Evolutionary conservation across 2,329 filamentous ascomycete species (phyloP), one percentile per base, ranked within the genome.

Genomic region (Nemania sp.): DNA sequence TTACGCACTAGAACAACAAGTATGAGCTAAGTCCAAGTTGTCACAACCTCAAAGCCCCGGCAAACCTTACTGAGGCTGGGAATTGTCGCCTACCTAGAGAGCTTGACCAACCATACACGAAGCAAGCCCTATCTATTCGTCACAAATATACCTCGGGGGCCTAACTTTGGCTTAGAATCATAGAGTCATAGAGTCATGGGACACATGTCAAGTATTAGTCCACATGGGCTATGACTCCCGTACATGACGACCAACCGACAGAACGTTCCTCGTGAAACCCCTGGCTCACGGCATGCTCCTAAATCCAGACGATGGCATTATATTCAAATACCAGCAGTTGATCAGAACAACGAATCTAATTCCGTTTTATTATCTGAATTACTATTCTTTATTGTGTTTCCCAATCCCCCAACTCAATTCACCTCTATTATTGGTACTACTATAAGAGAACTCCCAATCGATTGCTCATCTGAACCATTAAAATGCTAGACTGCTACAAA

Each of bases 31-130:
- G 15, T 51, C 24, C 38, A 47, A 41, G 18, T 7, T n/a, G 26
- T 29, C 26, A 41, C 51, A 52, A 13, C 27, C 22, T 60, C 52
- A 58, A 18, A 32, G 26, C 27, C 29, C 20, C 24, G n/a, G 22
- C 24, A 63, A 70, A 70, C 68, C 29, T 54, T 70, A 68, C 66
- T 35, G 54, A 54, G 15, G 35, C 52, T 15, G 35, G 29, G 22
- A 55, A 22, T 32, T 35, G 24, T n/a, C 18, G 35, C 35, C 13
- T 10, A 7, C n/a, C 10, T 38, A 7, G 4, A 29, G 5, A 13
- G 32, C 41, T 55, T n/a, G 29, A 13, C 20, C 8, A 13, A n/a
- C 20, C 26, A 5, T 10, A 26, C 1, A 56, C 24, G 38, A 27
- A 18, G 15, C 11, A 8, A 27, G 29, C 6, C 52, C n/a, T 45